Percentiles rank a stretch among this genome's conserved stretches.
Conservation (phyloP, 2,329 filamentous ascomycete species). For the Botrytis fabae region DNA sequence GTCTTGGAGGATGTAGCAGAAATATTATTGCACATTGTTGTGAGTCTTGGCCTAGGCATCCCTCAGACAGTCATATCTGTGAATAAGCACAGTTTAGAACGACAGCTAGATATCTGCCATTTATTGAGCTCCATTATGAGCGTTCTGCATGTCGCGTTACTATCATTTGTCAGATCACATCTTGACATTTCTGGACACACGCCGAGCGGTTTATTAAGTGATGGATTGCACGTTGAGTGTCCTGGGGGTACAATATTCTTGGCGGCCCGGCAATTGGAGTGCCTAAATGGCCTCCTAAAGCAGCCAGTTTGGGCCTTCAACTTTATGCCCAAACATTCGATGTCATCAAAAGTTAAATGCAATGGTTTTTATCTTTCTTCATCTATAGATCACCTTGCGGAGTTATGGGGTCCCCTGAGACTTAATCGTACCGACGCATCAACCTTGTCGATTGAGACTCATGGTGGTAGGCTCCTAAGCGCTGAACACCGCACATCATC, state of each 20-base stretch:
- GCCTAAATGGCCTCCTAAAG: not conserved
- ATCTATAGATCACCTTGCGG: not conserved
- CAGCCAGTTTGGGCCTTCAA: not conserved
- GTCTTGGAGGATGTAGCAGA: not conserved
- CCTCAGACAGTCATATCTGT: fast-evolving
- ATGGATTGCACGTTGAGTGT: not conserved
- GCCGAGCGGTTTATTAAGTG: not conserved
- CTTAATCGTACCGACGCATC: not conserved
- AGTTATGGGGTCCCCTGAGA: not conserved
- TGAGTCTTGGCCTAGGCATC: not conserved
- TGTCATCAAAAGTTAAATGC: not conserved
- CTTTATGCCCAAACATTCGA: not conserved
- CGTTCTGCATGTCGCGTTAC: not conserved
- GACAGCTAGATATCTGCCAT: not conserved
- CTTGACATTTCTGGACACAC: not conserved
- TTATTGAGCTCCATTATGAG: not conserved
- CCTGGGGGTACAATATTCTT: not conserved
- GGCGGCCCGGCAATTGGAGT: not conserved
- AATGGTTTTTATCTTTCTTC: not conserved
- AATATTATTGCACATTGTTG: not conserved
- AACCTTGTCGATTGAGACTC: not conserved
- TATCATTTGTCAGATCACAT: not conserved
- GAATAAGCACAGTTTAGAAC: not conserved
- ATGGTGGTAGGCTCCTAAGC: not conserved
- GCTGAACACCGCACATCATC: no score